Base-by-base conservation (phyloP, 306 rosid species). In the Malus sylvestris region DNA sequence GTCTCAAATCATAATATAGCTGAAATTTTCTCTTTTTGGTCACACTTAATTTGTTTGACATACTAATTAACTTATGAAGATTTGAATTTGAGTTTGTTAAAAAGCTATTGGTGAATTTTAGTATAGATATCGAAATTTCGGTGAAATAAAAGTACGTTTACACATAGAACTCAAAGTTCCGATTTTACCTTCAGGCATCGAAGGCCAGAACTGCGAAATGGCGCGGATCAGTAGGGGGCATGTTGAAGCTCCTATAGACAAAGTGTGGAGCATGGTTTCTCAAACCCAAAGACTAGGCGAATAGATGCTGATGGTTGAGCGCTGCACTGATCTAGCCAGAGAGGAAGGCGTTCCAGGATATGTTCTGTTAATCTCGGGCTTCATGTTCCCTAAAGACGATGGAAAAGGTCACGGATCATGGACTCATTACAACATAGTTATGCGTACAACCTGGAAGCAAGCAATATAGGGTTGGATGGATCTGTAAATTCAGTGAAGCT, bases 371-470 rank as follows among this genome's bases (percentile, higher is more conserved):
- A 84, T 88, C 20, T 93, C 93, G 1, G 97, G 93, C 46, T 91
- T 87, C 88, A 88, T 93, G 89, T 93, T 93, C 81, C 93, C 96
- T 19, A 91, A 87, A 71, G 67, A 81, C 71, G 93, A 89, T 60
- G 96, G 93, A 83, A 97, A 88, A 88, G 96, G 76, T 87, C 98
- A 70, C 91, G 98, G 98, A 87, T 88, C 87, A 55, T 87, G 81
- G 90, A 93, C 62, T 64, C 87, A 44, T 73, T 88, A 76, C 64
- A 85, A 71, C 78, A 72, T 80, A 80, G 81, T 62, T 89, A 84
- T 78, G 89, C 80, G 57, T 89, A 89, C 70, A 79, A 44, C 85
- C 81, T 86, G 97, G 98, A 91, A 83, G 89, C 97, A 44, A 88
- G 91, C 78, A 93, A 91, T 76, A 91, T 88, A 14, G 93, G 97